Evolutionary conservation across 768 basidiomycete genomes (phyloP).

Genomic region (Porphyrellus cyaneotinctus): DNA sequence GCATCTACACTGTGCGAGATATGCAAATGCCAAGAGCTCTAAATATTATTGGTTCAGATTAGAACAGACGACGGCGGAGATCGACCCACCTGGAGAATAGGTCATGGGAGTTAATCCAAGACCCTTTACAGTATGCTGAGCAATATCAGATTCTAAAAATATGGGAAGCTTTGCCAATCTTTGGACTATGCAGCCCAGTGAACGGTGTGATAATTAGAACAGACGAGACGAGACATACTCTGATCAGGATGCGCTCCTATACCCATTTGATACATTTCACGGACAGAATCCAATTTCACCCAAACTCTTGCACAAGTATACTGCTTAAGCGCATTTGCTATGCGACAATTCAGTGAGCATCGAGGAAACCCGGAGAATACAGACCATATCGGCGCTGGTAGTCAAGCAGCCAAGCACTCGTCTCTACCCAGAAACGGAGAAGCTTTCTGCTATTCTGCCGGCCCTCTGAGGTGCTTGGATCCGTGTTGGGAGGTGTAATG

Average conservation of each 20-base stretch:
- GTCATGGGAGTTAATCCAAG: conserved; percentile 67
- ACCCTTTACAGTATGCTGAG: conserved; percentile 38
- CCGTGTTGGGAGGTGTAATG: conserved; percentile 54
- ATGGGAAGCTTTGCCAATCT: conserved; percentile 46
- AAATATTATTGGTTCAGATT: conserved; percentile 4
- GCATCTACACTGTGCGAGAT: conserved; percentile 77
- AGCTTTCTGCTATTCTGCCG: conserved; percentile 55
- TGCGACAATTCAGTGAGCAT: conserved; percentile 5
- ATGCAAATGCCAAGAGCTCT: conserved; percentile 78
- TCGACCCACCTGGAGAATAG: conserved; percentile 55
- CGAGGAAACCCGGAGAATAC: conserved; percentile 12
- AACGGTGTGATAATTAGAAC: background rate
- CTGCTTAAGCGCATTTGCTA: conserved; percentile 47
- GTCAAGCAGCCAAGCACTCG: conserved; percentile 61
- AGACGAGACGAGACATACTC: conserved; percentile 41
- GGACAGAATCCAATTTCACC: conserved; percentile 53
- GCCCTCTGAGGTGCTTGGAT: conserved; percentile 43
- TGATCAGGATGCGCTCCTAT: conserved; percentile 78
- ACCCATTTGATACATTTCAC: conserved; percentile 68
- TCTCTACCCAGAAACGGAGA: conserved; percentile 78
- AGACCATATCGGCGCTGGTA: conserved; percentile 48
- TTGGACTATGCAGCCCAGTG: conserved; percentile 41
- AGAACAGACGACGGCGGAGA: background rate
- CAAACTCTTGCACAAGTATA: conserved; percentile 38
- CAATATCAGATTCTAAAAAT: conserved; percentile 39